These are phyloP conservation scores for Starmerella floricola DNA, from an alignment of 805 yeast genomes.

Conservation along the genomic window DNA sequence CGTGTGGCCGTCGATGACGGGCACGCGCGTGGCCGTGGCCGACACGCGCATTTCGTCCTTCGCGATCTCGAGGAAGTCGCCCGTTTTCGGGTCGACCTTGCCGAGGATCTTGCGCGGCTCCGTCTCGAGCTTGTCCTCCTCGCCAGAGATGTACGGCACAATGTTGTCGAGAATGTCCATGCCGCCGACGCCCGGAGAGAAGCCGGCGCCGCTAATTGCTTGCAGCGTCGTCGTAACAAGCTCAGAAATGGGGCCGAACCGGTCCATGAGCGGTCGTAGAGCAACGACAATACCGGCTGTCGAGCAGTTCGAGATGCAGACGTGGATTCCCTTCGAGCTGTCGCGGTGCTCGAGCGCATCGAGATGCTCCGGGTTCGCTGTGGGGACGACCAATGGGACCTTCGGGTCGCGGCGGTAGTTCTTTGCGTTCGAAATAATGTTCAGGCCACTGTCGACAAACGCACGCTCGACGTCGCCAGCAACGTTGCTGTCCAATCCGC, in stretches of 20 bases:
- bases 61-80: constrained; percentile 31
- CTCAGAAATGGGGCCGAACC: constrained; percentile 79
- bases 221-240: constrained; percentile 87
- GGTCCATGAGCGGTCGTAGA: constrained; percentile 79
- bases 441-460: constrained; percentile 68
- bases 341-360: constrained; percentile 48
- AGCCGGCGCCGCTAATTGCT: constrained; percentile 97
- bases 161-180: constrained; percentile 90
- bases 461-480: constrained; percentile 89
- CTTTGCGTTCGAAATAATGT: constrained; percentile 87
- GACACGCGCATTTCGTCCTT: constrained; percentile 62
- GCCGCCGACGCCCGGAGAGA: constrained; percentile 93
- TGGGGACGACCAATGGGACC: constrained; percentile 91
- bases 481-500: constrained; percentile 83
- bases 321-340: constrained; percentile 54
- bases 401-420: constrained; percentile 79
- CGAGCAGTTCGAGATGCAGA: constrained; percentile 95
- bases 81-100: constrained; percentile 33
- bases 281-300: constrained; percentile 98
- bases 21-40: constrained; percentile 94
- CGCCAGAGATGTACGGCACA: constrained; percentile 90
- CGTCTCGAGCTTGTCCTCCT: constrained; percentile 97
- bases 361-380: constrained; percentile 85
- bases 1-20: constrained; percentile 96
- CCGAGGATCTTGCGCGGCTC: constrained; percentile 94